Conservation (phyloP, 192 early-diverging fungal species). For the Neocallimastix lanati region DNA sequence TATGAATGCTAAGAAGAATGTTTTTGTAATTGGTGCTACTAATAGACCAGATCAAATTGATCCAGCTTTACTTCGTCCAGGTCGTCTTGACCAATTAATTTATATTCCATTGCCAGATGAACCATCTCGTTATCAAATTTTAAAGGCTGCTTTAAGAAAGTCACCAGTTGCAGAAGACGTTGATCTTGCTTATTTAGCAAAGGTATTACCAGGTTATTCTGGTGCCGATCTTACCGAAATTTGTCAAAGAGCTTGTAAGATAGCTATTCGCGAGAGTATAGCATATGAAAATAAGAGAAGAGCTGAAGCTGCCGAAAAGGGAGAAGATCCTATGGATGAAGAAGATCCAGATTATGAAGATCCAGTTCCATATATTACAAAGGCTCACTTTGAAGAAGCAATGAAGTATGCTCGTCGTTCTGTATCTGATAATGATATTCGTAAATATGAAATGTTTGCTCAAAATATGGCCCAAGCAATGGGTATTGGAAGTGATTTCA, state of each 20-base stretch:
- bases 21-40: conserved; percentile 98
- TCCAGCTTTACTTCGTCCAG: conserved; percentile 86
- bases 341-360: conserved; percentile 57
- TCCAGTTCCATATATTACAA: conserved; percentile 76
- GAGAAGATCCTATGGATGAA: conserved; percentile 43
- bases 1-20: conserved; percentile 99
- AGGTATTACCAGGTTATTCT: conserved; percentile 82
- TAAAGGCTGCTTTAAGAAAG: conserved; percentile 80
- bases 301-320: conserved; percentile 42
- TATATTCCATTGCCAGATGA: conserved; percentile 93
- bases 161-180: conserved; percentile 71
- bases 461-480: conserved; percentile 91
- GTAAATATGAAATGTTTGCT: conserved; percentile 98
- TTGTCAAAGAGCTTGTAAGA: conserved; percentile 92
- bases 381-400: conserved; percentile 95
- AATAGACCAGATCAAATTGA: conserved; percentile 99
- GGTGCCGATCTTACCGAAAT: conserved; percentile 97
- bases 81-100: conserved; percentile 95
- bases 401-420: conserved; percentile 94
- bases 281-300: conserved; percentile 60
- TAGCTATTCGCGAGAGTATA: conserved; percentile 92
- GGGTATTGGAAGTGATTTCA: conserved; percentile 78
- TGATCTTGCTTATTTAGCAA: conserved; percentile 69
- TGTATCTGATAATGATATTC: conserved; percentile 89
- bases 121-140: conserved; percentile 60